These are phyloP conservation scores for Hymenoscyphus scutula DNA, from an alignment of 2,329 filamentous ascomycete genomes.

Conservation along the genomic window DNA sequence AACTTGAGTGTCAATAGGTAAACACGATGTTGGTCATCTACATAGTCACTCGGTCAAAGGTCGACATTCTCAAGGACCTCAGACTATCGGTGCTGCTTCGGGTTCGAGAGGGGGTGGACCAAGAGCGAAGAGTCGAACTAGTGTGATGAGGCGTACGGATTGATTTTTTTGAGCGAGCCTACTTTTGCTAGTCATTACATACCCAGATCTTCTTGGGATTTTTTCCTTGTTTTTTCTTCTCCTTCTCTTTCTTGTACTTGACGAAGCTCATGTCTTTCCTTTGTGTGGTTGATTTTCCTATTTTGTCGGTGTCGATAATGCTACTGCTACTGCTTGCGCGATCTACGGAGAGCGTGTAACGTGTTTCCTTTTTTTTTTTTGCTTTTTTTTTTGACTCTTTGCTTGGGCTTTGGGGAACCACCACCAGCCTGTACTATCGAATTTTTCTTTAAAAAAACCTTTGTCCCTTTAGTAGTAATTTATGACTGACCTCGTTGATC, in stretches of 20 bases:
- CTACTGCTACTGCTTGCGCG: background rate
- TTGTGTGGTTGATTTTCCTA: background rate
- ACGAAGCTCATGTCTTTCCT: conserved; percentile 16
- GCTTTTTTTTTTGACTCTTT: background rate
- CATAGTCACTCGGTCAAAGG: conserved; percentile 47
- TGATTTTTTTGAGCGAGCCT: background rate
- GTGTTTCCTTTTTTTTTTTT: background rate
- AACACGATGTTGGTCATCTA: conserved; percentile 69
- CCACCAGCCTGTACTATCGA: background rate
- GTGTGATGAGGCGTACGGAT: conserved; percentile 14
- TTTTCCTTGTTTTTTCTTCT: conserved; percentile 4
- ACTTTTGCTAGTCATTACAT: background rate
- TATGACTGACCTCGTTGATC: background rate
- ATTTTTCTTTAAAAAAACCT: background rate
- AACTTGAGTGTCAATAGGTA: conserved; percentile 49
- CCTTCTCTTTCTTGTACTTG: background rate
- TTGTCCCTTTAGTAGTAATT: no score
- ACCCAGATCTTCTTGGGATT: conserved; percentile 7
- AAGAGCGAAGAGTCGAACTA: conserved; percentile 13
- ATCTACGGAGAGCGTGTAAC: conserved; percentile 7
- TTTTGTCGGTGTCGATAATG: no score
- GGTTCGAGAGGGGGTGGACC: conserved; percentile 16
- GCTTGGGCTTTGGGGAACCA: background rate
- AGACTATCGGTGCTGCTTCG: conserved; percentile 23
- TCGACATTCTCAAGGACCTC: conserved; percentile 34